Base-by-base conservation (phyloP, 1,284 basidiomycete genomes). In the Microbotryomycetes sp. region DNA sequence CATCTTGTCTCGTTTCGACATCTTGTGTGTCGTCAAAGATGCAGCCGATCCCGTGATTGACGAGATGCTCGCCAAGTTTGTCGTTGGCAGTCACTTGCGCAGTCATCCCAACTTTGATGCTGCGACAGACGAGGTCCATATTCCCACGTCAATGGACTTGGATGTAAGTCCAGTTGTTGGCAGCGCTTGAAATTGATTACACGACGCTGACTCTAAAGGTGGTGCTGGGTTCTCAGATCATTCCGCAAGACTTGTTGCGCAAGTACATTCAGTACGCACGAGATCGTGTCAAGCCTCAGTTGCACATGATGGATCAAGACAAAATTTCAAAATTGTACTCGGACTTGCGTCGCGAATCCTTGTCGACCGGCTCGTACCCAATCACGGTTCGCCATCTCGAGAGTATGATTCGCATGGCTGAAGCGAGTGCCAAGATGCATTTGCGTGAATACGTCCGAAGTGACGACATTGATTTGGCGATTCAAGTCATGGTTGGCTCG, bases 211-310 rank as follows among this genome's bases (percentile, higher is more conserved):
- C 32, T 19, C n/a, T 36, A 14, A 16, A 15, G 26, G 14, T 29
- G 3, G 29, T 14, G 7, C 14, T 16, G 23, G 26, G 22, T 15
- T 6, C 30, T 22, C 71, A 97, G 92, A 84, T 97, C 67, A 96
- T 99, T 71, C 88, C 93, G 1, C 96, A 99, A 81, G 94, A 98
- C 69, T 77, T 93, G 54, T 83, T 98, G n/a, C 85, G 89, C 63
- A 99, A 98, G 76, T 98, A 98, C 78, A 97, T 98, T 79, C 96
- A 97, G 88, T 98, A 97, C 75, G 92, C 94, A 1, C 85, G 91
- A 62, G 94, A 97, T 73, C 89, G 87, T 72, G 83, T 97, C 64
- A 82, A 84, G 62, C 96, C 96, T 2, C 93, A 97, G 76, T 81
- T 98, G 59, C 89, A 90, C 73, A 87, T 96, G 71, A 81, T 98